Evolutionary conservation across 768 basidiomycete species (phyloP).

Genomic region (Daedaleopsis sinensis): DNA sequence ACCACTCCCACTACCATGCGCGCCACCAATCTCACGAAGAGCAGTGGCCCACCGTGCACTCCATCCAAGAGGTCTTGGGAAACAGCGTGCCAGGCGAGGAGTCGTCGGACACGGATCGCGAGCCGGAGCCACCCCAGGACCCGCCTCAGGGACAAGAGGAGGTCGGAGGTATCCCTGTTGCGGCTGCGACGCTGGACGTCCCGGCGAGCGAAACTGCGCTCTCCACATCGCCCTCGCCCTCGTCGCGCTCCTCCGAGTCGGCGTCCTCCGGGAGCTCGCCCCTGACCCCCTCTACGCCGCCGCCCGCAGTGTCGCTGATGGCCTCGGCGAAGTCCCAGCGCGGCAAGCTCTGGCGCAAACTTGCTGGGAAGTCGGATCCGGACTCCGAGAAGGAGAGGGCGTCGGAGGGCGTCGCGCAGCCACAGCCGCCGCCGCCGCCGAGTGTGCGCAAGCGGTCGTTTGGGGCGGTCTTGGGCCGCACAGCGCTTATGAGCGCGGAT

Average conservation of each 20-base stretch:
- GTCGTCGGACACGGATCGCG: background rate
- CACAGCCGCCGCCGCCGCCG: constrained; percentile 1
- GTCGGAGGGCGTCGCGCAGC: background rate
- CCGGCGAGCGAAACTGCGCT: constrained; percentile 5
- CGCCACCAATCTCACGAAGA: constrained; percentile 22
- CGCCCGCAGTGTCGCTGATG: constrained; percentile 3
- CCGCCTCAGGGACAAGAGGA: background rate
- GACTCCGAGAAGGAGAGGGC: constrained; percentile 16
- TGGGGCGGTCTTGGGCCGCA: constrained; percentile 15
- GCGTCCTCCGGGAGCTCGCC: constrained; percentile 16
- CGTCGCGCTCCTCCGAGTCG: constrained; percentile 19
- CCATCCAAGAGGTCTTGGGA: constrained; percentile 25
- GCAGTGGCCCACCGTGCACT: constrained; percentile 11
- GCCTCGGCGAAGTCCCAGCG: constrained; percentile 10
- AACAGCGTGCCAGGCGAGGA: constrained; percentile 5
- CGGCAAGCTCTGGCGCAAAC: constrained; percentile 24
- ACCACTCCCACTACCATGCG: constrained; percentile 13
- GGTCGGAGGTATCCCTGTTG: constrained; percentile 8
- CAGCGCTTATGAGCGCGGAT: constrained; percentile 6
- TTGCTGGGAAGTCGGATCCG: constrained; percentile 21
- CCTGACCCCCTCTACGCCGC: constrained; percentile 14
- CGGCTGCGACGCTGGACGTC: background rate
- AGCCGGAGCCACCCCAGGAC: background rate
- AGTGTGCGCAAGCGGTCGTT: constrained; percentile 16
- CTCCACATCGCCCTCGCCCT: constrained; percentile 20